These are phyloP conservation scores for Draba incana DNA, from an alignment of 345 rosid species.

Conservation along the genomic window DNA sequence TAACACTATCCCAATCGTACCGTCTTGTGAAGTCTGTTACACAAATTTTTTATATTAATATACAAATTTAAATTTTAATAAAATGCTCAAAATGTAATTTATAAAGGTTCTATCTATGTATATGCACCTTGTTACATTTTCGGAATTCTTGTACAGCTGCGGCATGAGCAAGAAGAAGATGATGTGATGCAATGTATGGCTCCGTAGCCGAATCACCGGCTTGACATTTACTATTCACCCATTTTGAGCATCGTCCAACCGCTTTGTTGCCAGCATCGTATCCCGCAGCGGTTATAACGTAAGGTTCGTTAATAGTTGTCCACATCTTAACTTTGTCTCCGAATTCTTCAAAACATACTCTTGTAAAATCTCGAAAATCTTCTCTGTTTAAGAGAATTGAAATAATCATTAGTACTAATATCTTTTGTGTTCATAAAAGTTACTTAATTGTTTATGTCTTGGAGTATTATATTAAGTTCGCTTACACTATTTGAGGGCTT, in stretches of 20 bases:
- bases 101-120: background rate
- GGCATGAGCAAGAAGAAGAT: slow-evolving; percentile 42
- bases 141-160: slow-evolving; percentile 37
- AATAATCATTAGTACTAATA: background rate
- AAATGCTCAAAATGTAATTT: background rate
- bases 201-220: slow-evolving; percentile 42
- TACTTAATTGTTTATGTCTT: background rate
- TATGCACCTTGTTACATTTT: slow-evolving; percentile 33
- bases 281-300: slow-evolving; percentile 27
- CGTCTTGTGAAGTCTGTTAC: slow-evolving; percentile 26
- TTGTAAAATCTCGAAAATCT: slow-evolving; percentile 48
- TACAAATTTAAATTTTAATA: background rate
- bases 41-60: background rate
- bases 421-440: background rate
- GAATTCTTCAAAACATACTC: slow-evolving; percentile 46
- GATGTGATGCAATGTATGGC: slow-evolving; percentile 39
- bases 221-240: slow-evolving; percentile 32
- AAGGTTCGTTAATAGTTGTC: slow-evolving; percentile 57
- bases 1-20: slow-evolving; percentile 39
- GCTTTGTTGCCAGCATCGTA: slow-evolving; percentile 39
- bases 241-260: slow-evolving; percentile 40
- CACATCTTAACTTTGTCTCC: slow-evolving; percentile 56
- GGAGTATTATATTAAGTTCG: background rate
- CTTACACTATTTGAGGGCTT: slow-evolving; percentile 49
- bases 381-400: slow-evolving; percentile 31